phyloP scores from a whole-genome alignment of 2,329 filamentous ascomycete genomes.

The Fusarium annulatum region DNA sequence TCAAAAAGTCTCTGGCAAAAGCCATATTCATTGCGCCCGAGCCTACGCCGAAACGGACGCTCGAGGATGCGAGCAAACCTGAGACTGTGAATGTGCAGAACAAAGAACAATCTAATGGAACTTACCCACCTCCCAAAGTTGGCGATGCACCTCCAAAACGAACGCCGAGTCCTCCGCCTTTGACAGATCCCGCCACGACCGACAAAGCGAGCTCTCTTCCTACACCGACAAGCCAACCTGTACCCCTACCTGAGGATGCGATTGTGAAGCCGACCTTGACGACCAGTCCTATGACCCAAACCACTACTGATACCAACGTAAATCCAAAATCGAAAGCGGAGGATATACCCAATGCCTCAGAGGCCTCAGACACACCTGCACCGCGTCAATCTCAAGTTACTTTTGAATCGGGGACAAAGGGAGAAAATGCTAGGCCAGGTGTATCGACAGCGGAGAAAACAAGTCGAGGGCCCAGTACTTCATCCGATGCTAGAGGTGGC shows the following conservation, averaged over 20 bases:
- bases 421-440: conserved; percentile 14
- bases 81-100: conserved; percentile 15
- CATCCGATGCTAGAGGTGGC: conserved; percentile 1
- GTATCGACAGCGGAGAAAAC: conserved; percentile 6
- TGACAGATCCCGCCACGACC: conserved; percentile 16
- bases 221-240: not conserved
- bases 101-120: conserved; percentile 22
- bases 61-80: conserved; percentile 21
- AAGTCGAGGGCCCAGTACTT: conserved; percentile 5
- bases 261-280: conserved; percentile 24
- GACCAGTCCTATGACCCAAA: conserved; percentile 14
- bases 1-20: conserved; percentile 53
- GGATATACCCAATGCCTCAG: not conserved
- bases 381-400: conserved; percentile 46
- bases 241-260: conserved; percentile 6
- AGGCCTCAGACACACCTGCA: not conserved
- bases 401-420: conserved; percentile 50
- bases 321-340: not conserved
- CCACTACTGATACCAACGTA: not conserved
- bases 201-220: not conserved
- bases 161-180: conserved; percentile 20
- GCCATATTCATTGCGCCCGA: conserved; percentile 39
- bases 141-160: conserved; percentile 19
- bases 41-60: conserved; percentile 12
- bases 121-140: conserved; percentile 14